Evolutionary conservation across 768 basidiomycete genomes (phyloP), one percentile per base, ranked within the genome.

Genomic region (Podaxis sp.): DNA sequence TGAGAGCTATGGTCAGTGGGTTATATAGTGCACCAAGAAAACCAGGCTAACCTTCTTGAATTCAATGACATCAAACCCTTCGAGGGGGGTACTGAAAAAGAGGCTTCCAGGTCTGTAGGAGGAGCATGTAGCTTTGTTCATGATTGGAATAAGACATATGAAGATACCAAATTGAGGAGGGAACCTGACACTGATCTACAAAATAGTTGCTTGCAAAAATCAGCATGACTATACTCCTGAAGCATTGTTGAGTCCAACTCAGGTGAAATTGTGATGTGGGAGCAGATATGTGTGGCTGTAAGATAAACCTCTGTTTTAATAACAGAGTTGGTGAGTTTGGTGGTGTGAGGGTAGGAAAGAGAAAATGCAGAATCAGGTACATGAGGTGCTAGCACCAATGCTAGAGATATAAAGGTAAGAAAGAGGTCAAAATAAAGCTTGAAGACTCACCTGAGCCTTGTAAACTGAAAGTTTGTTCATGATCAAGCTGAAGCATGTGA

Each of bases 331-430:
- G 26, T 26, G 39, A 61, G 24, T 33, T 61, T 51, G 6, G 12
- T 52, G 1, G 59, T 53, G 59, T 22, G 13, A 2, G 59, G 52
- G 39, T 52, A 53, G 12, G 59, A 60, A 15, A 60, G 48, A 7
- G n/a, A 52, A n/a, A n/a, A 24, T 7, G 59, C 48, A 2, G 59
- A 52, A 39, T 19, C 17, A 0, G 13, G 42, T 17, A 44, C 17
- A 44, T 44, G 42, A 17, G 15, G 42, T 44, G 17, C 42, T n/a
- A 6, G 17, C 42, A 15, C 42, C 13, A 44, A n/a, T 6, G 5
- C 42, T 44, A 44, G n/a, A 15, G n/a, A 44, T 17, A 17, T 4
- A 44, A 12, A 40, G 39, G 15, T 44, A 44, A n/a, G n/a, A 5
- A 15, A 44, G 42, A 44, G 12, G n/a, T 44, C 17, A 17, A 44